These are phyloP conservation scores for Globisporangium heterothallicum DNA, from an alignment of 352 stramenopile species.

Conservation along the genomic window DNA sequence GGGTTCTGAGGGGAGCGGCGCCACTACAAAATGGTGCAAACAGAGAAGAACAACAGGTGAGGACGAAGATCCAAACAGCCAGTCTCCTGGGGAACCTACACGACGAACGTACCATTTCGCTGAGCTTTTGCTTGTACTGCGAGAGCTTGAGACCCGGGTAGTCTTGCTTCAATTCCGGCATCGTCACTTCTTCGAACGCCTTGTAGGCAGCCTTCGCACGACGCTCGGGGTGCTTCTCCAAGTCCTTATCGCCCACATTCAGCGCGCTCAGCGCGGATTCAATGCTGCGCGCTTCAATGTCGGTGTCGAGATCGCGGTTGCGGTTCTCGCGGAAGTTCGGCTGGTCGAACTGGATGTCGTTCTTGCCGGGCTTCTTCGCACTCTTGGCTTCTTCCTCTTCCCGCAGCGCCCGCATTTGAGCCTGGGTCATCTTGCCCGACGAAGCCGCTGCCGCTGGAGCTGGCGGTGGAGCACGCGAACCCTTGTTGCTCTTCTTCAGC, in stretches of 20 bases:
- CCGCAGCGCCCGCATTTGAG: constrained; percentile 38
- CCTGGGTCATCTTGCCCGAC: constrained; percentile 47
- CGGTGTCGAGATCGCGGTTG: constrained; percentile 39
- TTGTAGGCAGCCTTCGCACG: constrained; percentile 77
- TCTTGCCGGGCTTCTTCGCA: constrained; percentile 40
- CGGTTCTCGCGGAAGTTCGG: constrained; percentile 40
- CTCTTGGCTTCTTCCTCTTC: constrained; percentile 34
- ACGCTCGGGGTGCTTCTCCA: constrained; percentile 60
- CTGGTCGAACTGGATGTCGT: constrained; percentile 61
- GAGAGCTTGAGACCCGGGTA: constrained; percentile 75
- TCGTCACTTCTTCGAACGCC: constrained; percentile 68
- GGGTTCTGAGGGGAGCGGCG: constrained; percentile 72
- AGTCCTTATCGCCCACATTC: constrained; percentile 40
- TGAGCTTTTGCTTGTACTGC: constrained; percentile 80
- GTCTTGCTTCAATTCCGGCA: constrained; percentile 64
- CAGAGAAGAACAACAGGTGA: constrained; percentile 5
- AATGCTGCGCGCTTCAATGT: constrained; percentile 51
- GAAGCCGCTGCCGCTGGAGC: too few species aligned
- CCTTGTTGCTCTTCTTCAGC: constrained; percentile 66
- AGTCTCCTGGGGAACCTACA: neutral
- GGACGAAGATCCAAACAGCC: neutral
- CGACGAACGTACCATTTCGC: constrained; percentile 51
- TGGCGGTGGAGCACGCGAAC: constrained; percentile 26
- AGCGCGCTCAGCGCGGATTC: constrained; percentile 64
- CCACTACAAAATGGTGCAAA: constrained; percentile 41